Conservation (phyloP, 805 yeast genomes). For the Candida insectorum region DNA sequence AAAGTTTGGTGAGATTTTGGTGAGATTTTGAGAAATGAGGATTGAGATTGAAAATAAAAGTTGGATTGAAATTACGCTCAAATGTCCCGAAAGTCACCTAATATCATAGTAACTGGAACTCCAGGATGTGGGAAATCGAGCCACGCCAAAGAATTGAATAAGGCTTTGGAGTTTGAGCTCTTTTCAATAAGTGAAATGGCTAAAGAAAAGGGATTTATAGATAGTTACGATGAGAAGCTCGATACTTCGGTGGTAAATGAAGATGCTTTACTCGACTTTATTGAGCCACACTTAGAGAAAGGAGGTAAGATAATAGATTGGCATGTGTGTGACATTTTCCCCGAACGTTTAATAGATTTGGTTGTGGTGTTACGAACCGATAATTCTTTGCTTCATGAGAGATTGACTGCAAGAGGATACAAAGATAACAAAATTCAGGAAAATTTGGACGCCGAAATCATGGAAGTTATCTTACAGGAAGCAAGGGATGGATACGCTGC, state of each 20-base stretch:
- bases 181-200: slow-evolving; percentile 81
- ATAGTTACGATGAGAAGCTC: slow-evolving; percentile 81
- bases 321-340: slow-evolving; percentile 96
- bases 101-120: slow-evolving; percentile 90
- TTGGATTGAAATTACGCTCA: background rate
- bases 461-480: slow-evolving; percentile 86
- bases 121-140: slow-evolving; percentile 90
- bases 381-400: slow-evolving; percentile 66
- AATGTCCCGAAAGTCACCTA: slow-evolving; percentile 50
- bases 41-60: background rate
- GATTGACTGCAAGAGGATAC: slow-evolving; percentile 75
- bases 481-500: slow-evolving; percentile 80
- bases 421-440: slow-evolving; percentile 81
- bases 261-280: slow-evolving; percentile 75
- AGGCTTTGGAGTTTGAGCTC: slow-evolving; percentile 29
- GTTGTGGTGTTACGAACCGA: slow-evolving; percentile 86
- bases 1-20: too few relatives aligned
- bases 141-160: slow-evolving; percentile 45
- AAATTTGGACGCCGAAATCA: slow-evolving; percentile 93
- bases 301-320: slow-evolving; percentile 95
- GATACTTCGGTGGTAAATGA: slow-evolving; percentile 91
- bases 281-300: slow-evolving; percentile 71
- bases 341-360: slow-evolving; percentile 86
- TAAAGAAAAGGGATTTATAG: slow-evolving; percentile 68
- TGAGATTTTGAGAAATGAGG: too few relatives aligned